Conservation (phyloP, 2,329 filamentous ascomycete genomes). For the Colletotrichum echinochloae region DNA sequence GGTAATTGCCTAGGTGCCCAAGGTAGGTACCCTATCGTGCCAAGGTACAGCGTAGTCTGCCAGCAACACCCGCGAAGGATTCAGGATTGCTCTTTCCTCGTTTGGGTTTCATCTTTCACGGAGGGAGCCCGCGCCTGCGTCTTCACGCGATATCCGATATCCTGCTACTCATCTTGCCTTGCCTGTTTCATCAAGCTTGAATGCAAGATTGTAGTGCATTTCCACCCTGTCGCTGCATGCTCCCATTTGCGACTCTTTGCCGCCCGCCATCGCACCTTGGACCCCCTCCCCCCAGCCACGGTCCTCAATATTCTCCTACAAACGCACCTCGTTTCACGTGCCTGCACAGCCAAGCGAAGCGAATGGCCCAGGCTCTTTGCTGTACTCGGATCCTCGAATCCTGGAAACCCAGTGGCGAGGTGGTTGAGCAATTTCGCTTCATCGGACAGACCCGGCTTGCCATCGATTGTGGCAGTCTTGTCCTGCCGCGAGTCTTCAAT, state of each 20-base stretch:
- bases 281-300: background rate
- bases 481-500: background rate
- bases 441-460: background rate
- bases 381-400: no score
- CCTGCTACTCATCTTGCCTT: background rate
- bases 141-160: background rate
- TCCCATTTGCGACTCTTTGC: background rate
- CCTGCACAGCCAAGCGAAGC: background rate
- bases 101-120: conserved; percentile 9
- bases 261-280: background rate
- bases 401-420: background rate
- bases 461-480: background rate
- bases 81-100: background rate
- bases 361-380: background rate
- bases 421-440: background rate
- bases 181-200: background rate
- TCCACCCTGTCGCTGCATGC: background rate
- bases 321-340: background rate
- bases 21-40: no score
- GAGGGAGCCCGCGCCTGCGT: conserved; percentile 1
- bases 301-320: background rate
- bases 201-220: conserved; percentile 8
- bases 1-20: no score
- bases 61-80: background rate
- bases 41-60: no score